Percentiles rank a stretch among this genome's conserved stretches.
phyloP scores from a whole-genome alignment of 1,284 basidiomycete genomes.

The Volvariella volvacea region DNA sequence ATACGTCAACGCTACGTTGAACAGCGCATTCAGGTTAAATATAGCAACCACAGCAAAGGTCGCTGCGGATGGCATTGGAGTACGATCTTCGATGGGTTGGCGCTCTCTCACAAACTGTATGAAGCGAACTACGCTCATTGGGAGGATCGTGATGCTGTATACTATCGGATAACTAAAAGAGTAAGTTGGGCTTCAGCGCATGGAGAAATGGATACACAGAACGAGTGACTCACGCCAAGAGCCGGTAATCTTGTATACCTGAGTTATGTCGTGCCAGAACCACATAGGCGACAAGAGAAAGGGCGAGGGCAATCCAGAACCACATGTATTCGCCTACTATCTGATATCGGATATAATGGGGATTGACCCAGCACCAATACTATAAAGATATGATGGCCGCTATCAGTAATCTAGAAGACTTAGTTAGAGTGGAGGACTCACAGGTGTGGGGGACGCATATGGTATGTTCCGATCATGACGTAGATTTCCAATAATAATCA shows the following conservation, averaged over 20 bases:
- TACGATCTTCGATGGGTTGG: conserved; percentile 11
- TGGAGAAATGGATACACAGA: no score
- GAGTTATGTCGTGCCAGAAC: conserved; percentile 23
- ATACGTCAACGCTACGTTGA: conserved; percentile 30
- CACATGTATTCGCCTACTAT: conserved; percentile 36
- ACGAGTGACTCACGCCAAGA: no score
- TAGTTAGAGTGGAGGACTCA: no score
- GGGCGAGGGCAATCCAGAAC: conserved; percentile 32
- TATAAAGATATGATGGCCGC: conserved; percentile 7
- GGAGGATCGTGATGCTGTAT: conserved; percentile 21
- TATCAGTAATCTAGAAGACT: no score
- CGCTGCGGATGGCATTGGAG: conserved; percentile 20
- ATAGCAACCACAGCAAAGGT: conserved; percentile 24
- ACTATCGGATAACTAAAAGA: conserved; percentile 23
- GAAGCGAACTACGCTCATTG: conserved; percentile 22
- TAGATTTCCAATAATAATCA: conserved; percentile 24
- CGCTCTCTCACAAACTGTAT: conserved; percentile 14
- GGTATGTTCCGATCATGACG: conserved; percentile 14
- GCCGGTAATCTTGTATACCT: no score
- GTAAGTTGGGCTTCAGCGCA: no score
- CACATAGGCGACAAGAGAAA: conserved; percentile 28
- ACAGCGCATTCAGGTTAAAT: conserved; percentile 25
- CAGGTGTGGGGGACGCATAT: conserved; percentile 28
- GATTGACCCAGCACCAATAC: conserved; percentile 41
- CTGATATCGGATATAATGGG: conserved; percentile 21